Evolutionary conservation across 169 alveolate genomes (phyloP).

Genomic region (Eimeria tenella): DNA sequence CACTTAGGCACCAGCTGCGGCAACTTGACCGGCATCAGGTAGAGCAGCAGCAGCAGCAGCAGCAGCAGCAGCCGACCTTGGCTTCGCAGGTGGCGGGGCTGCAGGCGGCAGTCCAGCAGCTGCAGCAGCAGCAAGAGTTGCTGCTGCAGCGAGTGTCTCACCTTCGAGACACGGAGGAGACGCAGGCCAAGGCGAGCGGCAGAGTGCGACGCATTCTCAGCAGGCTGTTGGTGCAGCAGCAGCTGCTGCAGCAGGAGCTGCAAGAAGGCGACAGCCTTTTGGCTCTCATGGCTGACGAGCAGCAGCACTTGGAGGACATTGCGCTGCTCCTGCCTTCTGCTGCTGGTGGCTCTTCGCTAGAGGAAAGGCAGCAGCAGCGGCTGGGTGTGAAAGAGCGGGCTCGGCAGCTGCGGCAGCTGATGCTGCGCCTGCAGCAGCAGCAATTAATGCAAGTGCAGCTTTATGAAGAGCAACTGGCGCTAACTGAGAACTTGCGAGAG

Average conservation of each 20-base stretch:
- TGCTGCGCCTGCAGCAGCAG: slow-evolving; percentile 63
- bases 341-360: background rate
- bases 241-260: slow-evolving; percentile 61
- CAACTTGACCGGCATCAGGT: slow-evolving; percentile 2
- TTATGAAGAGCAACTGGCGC: slow-evolving; percentile 59
- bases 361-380: slow-evolving; percentile 30
- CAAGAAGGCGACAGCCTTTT: slow-evolving; percentile 18
- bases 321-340: slow-evolving; percentile 37
- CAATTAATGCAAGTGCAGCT: slow-evolving; percentile 23
- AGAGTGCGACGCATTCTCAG: slow-evolving; percentile 46
- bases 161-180: slow-evolving; percentile 4
- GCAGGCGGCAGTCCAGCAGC: slow-evolving; percentile 16
- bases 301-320: slow-evolving; percentile 43
- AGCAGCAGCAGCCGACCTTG: slow-evolving; percentile 15
- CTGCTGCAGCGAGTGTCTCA: slow-evolving; percentile 33
- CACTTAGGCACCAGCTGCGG: slow-evolving; percentile 49
- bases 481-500: background rate
- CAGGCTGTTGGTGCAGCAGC: slow-evolving; percentile 53
- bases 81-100: slow-evolving; percentile 39
- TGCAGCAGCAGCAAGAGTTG: slow-evolving; percentile 55
- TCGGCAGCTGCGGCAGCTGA: slow-evolving; percentile 41
- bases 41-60: slow-evolving; percentile 54
- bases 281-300: background rate
- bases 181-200: slow-evolving; percentile 31
- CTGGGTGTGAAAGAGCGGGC: background rate